These are phyloP conservation scores for Cubamyces lactineus DNA, from an alignment of 768 basidiomycete species.

Conservation along the genomic window DNA sequence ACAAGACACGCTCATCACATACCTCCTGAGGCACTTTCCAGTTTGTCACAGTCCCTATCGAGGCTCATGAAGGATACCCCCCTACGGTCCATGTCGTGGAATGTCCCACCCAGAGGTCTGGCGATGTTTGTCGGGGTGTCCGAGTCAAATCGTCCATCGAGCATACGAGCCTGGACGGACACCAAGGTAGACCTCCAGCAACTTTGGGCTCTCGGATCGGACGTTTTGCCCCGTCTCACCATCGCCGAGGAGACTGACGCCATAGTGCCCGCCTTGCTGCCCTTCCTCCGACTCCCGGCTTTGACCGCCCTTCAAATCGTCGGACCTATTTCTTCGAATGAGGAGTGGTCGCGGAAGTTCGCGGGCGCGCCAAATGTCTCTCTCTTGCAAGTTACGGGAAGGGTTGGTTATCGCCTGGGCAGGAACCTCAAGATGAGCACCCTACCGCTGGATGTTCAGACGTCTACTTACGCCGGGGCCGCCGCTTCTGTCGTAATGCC, in stretches of 20 bases:
- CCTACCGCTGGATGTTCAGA: background rate
- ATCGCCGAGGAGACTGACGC: background rate
- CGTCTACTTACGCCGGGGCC: background rate
- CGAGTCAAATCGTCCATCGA: background rate
- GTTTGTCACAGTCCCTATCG: background rate
- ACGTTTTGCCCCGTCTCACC: background rate
- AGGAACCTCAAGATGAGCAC: background rate
- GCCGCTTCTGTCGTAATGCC: background rate
- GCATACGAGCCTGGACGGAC: background rate
- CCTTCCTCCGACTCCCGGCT: background rate
- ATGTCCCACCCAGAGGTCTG: background rate
- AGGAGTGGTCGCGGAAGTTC: background rate
- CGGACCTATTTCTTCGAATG: background rate
- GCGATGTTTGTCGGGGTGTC: background rate
- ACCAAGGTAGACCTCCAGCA: background rate
- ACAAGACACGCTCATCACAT: no score
- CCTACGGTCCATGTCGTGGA: background rate
- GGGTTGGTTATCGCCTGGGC: background rate
- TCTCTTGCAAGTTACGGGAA: background rate
- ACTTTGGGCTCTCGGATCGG: conserved; percentile 2
- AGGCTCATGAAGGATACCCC: background rate
- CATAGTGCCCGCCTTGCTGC: background rate
- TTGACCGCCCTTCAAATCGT: background rate
- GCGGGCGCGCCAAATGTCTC: background rate
- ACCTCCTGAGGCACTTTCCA: background rate